Base-by-base conservation (phyloP, 495 filamentous ascomycete species). In the Geopyxis carbonaria region DNA sequence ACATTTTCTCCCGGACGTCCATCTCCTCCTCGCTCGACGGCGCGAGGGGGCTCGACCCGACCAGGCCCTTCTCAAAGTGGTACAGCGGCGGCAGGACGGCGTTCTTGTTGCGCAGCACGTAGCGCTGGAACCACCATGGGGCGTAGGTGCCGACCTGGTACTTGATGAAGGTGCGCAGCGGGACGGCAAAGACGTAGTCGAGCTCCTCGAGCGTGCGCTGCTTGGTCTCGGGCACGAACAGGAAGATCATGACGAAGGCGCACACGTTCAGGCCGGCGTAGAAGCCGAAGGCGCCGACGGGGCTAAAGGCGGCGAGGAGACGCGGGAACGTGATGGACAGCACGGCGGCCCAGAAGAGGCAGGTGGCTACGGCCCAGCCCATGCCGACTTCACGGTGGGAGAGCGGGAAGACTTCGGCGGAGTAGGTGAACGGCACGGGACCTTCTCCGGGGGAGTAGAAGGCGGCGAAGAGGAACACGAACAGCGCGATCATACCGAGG, bases 401-500 rank as follows among this genome's bases (percentile, higher is more conserved):
- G 1, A 86, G 57, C 1, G 81, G 81, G 52, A 78, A 81, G 0
- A 74, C 80, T 53, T 89, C 81, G 2, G 81, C 81, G 3, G 73
- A 77, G 53, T 86, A 84, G 5, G 77, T 75, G 48, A 83, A 87
- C 2, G 82, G 80, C 0, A 87, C 80, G 4, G 82, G 82, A 0
- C 82, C 82, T 51, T 83, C 80, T 19, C 81, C 81, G 2, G 80
- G 78, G 0, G 72, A 78, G 57, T 89, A 87, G 22, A 78, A 69
- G 4, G 74, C 62, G 11, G 67, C 75, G 51, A 77, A 87, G 0
- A 87, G 60, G 49, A 38, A 31, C 36, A 84, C 58, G 55, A 83
- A 84, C 22, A 78, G 58, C 3, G 77, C 72, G 24, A 86, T 69
- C 0, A 77, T 51, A 2, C 59, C 75, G 0, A 76, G 50, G 50